Evolutionary conservation across 2,329 filamentous ascomycete species (phyloP).

Genomic region (Aspergillus fijiensis): DNA sequence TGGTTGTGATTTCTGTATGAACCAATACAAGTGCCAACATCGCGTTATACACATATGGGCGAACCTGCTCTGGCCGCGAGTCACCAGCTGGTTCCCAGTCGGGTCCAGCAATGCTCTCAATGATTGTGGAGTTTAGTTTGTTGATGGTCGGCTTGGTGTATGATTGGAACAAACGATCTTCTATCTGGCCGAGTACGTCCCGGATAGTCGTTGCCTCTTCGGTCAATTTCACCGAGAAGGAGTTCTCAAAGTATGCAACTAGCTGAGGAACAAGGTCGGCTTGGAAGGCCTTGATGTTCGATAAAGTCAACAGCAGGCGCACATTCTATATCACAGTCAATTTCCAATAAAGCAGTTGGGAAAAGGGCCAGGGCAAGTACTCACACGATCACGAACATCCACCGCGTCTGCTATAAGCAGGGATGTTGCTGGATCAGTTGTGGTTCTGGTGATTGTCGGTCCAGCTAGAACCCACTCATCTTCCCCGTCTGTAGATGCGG

Average conservation of each 20-base stretch:
- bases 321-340: slow-evolving; percentile 63
- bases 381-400: slow-evolving; percentile 55
- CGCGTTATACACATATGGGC: slow-evolving; percentile 84
- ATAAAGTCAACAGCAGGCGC: slow-evolving; percentile 89
- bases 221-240: slow-evolving; percentile 90
- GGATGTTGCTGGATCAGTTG: slow-evolving; percentile 37
- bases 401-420: slow-evolving; percentile 51
- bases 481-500: slow-evolving; percentile 60
- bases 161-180: slow-evolving; percentile 84
- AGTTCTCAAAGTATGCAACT: slow-evolving; percentile 88
- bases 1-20: slow-evolving; percentile 84
- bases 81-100: slow-evolving; percentile 65
- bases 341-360: not conserved
- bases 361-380: slow-evolving; percentile 16
- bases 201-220: slow-evolving; percentile 91
- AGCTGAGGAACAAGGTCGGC: slow-evolving; percentile 80
- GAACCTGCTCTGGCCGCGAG: slow-evolving; percentile 67
- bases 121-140: slow-evolving; percentile 67
- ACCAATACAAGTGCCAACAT: slow-evolving; percentile 84
- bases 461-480: slow-evolving; percentile 54
- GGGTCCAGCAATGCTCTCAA: slow-evolving; percentile 67
- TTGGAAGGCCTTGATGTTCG: slow-evolving; percentile 83
- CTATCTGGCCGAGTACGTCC: slow-evolving; percentile 87
- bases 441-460: slow-evolving; percentile 29
- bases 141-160: slow-evolving; percentile 80